Evolutionary conservation across 371 early-diverging fungal species (phyloP).

Genomic region (Syncephalis plumigaleata): DNA sequence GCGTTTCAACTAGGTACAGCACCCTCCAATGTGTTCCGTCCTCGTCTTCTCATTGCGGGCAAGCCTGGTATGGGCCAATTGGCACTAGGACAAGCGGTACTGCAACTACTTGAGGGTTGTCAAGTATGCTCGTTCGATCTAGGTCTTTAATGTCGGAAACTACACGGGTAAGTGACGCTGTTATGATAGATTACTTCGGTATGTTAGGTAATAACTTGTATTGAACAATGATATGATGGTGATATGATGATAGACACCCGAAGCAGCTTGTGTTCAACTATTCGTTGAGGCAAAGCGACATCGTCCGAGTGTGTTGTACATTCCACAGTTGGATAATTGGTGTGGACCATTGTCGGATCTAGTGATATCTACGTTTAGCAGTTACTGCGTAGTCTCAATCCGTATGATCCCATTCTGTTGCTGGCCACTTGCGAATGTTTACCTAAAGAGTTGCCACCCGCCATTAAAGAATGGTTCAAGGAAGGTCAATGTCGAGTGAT

Average conservation of each 20-base stretch:
- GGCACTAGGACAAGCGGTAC: conserved; percentile 21
- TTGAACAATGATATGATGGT: no score
- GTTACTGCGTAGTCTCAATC: conserved; percentile 19
- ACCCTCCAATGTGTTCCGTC: conserved; percentile 15
- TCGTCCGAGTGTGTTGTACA: conserved; percentile 26
- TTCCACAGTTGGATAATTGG: conserved; percentile 27
- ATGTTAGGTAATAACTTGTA: no score
- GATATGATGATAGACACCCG: conserved; percentile 16
- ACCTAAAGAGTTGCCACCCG: conserved; percentile 13
- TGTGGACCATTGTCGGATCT: conserved; percentile 18
- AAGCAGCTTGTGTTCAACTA: conserved; percentile 22
- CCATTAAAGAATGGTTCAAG: conserved; percentile 10
- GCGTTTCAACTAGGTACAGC: no score
- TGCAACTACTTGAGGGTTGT: conserved; percentile 25
- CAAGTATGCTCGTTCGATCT: conserved; percentile 21
- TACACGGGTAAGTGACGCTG: conserved; percentile 3
- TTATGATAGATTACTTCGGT: no score
- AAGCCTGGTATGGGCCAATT: conserved; percentile 26
- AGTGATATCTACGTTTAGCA: conserved; percentile 18
- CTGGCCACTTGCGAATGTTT: conserved; percentile 27
- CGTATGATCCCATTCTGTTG: conserved; percentile 26
- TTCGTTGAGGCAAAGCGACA: conserved; percentile 28
- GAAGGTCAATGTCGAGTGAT: no score
- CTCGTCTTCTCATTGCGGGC: conserved; percentile 31
- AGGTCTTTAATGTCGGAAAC: conserved; percentile 16